These are phyloP conservation scores for Paracorniculantispora psalliotae DNA, from an alignment of 2,329 filamentous ascomycete species.

Conservation along the genomic window DNA sequence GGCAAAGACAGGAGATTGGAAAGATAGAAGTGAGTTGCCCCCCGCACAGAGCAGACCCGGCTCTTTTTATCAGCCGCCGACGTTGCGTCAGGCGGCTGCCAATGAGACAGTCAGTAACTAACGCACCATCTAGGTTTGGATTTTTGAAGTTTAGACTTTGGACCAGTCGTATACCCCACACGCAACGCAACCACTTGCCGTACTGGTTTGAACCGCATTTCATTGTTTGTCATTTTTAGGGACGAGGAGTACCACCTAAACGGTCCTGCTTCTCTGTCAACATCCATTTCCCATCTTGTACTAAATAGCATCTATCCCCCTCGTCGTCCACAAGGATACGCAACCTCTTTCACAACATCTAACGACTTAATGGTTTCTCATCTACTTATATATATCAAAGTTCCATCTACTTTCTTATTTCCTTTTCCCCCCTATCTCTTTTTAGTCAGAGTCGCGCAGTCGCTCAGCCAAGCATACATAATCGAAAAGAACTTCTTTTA, in stretches of 20 bases:
- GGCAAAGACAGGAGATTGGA: conserved; percentile 73
- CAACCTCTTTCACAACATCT: conserved; percentile 11
- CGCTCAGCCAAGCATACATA: conserved; percentile 5
- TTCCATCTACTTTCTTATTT: conserved; percentile 1
- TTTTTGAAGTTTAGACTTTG: conserved; percentile 38
- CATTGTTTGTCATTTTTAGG: conserved; percentile 16
- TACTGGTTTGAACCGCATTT: conserved; percentile 3
- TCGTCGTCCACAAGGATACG: neutral
- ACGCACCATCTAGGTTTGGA: conserved; percentile 38
- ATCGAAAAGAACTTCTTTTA: neutral
- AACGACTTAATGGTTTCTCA: conserved; percentile 18
- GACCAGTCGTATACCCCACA: conserved; percentile 22
- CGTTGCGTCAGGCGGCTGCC: neutral
- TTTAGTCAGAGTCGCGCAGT: neutral
- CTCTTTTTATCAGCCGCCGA: neutral
- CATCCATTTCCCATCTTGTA: conserved; percentile 1
- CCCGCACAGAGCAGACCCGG: neutral
- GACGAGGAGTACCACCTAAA: no score
- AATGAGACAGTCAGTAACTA: neutral
- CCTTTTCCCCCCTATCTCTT: conserved; percentile 7
- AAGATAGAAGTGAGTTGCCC: conserved; percentile 81
- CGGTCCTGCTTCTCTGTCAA: neutral
- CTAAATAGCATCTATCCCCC: neutral
- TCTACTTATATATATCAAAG: neutral
- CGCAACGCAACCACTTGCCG: conserved; percentile 1